Evolutionary conservation across 2,329 filamentous ascomycete genomes (phyloP).

Genomic region (Cordyceps farinosa): DNA sequence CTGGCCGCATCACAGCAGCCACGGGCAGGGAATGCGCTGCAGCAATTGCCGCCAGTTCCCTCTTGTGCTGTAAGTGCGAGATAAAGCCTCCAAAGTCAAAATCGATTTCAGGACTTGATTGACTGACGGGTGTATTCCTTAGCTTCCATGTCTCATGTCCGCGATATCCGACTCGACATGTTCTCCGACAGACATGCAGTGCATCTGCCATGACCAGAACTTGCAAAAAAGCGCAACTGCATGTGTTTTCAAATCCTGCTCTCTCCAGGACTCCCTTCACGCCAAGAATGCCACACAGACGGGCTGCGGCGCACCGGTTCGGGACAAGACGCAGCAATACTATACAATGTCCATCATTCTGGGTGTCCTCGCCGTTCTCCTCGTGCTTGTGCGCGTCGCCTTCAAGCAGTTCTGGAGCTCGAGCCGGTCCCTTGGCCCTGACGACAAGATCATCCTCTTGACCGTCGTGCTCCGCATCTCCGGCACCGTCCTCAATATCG

Average conservation of each 20-base stretch:
- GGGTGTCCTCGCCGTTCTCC: conserved; percentile 35
- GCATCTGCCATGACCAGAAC: neutral
- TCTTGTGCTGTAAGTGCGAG: conserved; percentile 1
- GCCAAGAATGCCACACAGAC: conserved; percentile 25
- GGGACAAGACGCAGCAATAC: conserved; percentile 33
- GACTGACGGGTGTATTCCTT: neutral
- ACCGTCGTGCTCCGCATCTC: conserved; percentile 29
- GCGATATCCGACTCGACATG: conserved; percentile 3
- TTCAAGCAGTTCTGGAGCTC: conserved; percentile 33
- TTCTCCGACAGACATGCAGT: neutral
- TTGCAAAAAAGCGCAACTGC: neutral
- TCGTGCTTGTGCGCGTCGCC: conserved; percentile 40
- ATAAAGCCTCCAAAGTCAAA: too few relatives aligned
- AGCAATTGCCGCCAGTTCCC: neutral
- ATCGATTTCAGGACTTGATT: neutral
- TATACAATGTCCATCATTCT: conserved; percentile 32
- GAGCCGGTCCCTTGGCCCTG: conserved; percentile 34
- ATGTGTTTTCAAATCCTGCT: conserved; percentile 5
- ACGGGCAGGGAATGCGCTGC: neutral
- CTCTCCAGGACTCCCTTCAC: neutral
- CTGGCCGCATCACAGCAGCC: neutral
- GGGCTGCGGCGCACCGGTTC: conserved; percentile 27
- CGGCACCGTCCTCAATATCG: conserved; percentile 30
- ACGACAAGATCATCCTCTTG: conserved; percentile 36
- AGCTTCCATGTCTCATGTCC: neutral